Evolutionary conservation across 1,284 basidiomycete species (phyloP).

Genomic region (Trichosporon ovoides): DNA sequence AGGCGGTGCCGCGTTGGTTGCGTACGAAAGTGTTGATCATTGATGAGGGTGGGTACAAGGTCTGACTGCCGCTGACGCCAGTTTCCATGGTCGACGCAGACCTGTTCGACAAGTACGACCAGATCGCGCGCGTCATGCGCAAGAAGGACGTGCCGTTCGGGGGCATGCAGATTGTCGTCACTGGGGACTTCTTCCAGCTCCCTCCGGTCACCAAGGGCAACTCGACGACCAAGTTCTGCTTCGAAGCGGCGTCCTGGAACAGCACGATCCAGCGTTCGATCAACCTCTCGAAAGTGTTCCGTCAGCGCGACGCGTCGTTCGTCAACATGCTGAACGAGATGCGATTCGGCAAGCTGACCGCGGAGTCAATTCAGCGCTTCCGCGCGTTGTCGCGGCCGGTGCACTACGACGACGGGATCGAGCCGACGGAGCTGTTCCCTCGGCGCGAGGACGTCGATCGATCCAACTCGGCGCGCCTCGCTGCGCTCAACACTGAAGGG

Average conservation of each 20-base stretch:
- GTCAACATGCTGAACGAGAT: slow-evolving; percentile 87
- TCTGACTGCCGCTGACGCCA: slow-evolving; percentile 39
- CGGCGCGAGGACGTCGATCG: slow-evolving; percentile 73
- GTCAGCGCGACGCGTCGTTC: slow-evolving; percentile 58
- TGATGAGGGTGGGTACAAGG: slow-evolving; percentile 68
- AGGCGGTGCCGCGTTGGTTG: slow-evolving; percentile 64
- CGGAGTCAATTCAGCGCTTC: slow-evolving; percentile 60
- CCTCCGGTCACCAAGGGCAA: slow-evolving; percentile 73
- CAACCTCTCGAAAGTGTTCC: slow-evolving; percentile 83
- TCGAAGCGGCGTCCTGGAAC: slow-evolving; percentile 83
- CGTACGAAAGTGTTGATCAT: slow-evolving; percentile 78
- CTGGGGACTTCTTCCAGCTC: slow-evolving; percentile 95
- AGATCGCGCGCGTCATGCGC: slow-evolving; percentile 51
- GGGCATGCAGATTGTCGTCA: slow-evolving; percentile 90
- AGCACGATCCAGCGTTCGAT: slow-evolving; percentile 69
- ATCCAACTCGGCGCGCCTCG: slow-evolving; percentile 65
- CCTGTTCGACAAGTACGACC: slow-evolving; percentile 54
- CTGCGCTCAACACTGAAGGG: slow-evolving; percentile 47
- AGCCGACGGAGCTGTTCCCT: slow-evolving; percentile 81
- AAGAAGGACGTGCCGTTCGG: slow-evolving; percentile 72
- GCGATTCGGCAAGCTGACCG: slow-evolving; percentile 68
- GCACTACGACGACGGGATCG: slow-evolving; percentile 63
- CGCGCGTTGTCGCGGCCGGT: slow-evolving; percentile 55
- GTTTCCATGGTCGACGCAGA: slow-evolving; percentile 97
- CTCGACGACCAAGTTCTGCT: slow-evolving; percentile 60